Evolutionary conservation across 768 basidiomycete species (phyloP).

Genomic region (Serendipita sp.): DNA sequence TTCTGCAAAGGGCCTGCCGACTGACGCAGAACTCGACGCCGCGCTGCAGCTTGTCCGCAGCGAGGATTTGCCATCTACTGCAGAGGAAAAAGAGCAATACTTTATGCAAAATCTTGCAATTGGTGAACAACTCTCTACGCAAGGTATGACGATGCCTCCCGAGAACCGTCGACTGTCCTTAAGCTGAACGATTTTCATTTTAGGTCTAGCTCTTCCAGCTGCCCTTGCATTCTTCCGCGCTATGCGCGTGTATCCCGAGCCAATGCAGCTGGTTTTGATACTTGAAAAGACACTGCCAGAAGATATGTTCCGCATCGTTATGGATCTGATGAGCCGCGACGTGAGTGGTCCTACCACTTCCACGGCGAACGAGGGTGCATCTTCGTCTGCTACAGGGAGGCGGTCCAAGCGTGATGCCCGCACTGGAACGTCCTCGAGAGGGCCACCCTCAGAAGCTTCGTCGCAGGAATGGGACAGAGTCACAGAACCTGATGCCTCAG

Average conservation of each 20-base stretch:
- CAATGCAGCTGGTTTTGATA: conserved; percentile 85
- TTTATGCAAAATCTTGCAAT: conserved; percentile 82
- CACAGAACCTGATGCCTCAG: conserved; percentile 38
- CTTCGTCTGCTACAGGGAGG: conserved; percentile 6
- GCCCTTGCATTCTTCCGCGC: conserved; percentile 88
- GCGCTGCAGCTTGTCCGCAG: conserved; percentile 50
- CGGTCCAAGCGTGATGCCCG: conserved; percentile 35
- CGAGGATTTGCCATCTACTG: conserved; percentile 51
- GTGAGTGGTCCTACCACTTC: conserved; percentile 49
- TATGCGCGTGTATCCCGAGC: conserved; percentile 84
- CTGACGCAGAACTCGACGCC: conserved; percentile 37
- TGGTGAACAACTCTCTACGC: conserved; percentile 67
- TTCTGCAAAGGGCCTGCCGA: conserved; percentile 13
- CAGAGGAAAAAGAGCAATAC: conserved; percentile 70
- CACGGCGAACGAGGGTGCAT: conserved; percentile 16
- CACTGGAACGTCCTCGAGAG: conserved; percentile 29
- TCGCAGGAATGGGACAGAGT: conserved; percentile 85
- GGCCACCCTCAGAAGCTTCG: conserved; percentile 72
- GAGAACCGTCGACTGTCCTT: background rate
- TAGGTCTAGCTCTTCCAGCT: conserved; percentile 70
- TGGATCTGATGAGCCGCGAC: conserved; percentile 77
- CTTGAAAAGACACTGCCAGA: conserved; percentile 83
- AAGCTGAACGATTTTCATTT: background rate
- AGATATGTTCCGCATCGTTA: conserved; percentile 59
- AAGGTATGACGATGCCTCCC: conserved; percentile 36